Base-by-base conservation (phyloP, 2,329 filamentous ascomycete genomes). In the Lachnellula occidentalis region DNA sequence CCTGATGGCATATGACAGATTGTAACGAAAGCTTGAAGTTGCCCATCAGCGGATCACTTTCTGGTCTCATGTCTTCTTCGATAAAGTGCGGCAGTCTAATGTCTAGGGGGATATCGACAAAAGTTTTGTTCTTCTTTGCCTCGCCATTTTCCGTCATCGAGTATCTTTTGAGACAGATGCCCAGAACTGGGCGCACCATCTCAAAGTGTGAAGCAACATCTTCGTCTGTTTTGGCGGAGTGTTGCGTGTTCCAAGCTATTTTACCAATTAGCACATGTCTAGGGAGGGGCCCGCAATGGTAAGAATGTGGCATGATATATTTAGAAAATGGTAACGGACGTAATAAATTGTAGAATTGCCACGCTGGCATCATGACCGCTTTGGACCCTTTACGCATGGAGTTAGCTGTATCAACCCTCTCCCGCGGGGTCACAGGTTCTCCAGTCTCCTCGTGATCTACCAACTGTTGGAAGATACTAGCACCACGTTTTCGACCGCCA, bases 281-380 rank as follows among this genome's bases (percentile, higher is more conserved):
- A 45, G 54, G 31, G 48, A 42, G 34, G 27, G 53, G 45, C 11
- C 12, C 21, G 22, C 17, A 31, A 48, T 47, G 51, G 43, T 53
- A 21, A 48, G 24, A 46, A 53, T 49, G 67, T 61, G 66, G 64
- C 43, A 56, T 22, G 27, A 58, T 48, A 58, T 54, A 45, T 46
- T 52, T 51, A 51, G 51, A 58, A 64, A 66, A 59, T 54, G 64
- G 61, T 53, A 48, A 78, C 87, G 73, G 75, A 91, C 88, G 92
- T 64, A 96, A 90, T 24, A 97, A 76, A 66, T 88, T 90, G 73
- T 96, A 97, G 67, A 97, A 96, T 66, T 96, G 92, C 91, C 92
- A 97, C 2, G 94, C 94, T 37, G 92, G 92, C 76, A 97, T 96
- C 55, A 92, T 86, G 14, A 97, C 88, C 64, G 95, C 92, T 67